Conservation (phyloP, 495 filamentous ascomycete genomes). For the Thermothielavioides terrestris region DNA sequence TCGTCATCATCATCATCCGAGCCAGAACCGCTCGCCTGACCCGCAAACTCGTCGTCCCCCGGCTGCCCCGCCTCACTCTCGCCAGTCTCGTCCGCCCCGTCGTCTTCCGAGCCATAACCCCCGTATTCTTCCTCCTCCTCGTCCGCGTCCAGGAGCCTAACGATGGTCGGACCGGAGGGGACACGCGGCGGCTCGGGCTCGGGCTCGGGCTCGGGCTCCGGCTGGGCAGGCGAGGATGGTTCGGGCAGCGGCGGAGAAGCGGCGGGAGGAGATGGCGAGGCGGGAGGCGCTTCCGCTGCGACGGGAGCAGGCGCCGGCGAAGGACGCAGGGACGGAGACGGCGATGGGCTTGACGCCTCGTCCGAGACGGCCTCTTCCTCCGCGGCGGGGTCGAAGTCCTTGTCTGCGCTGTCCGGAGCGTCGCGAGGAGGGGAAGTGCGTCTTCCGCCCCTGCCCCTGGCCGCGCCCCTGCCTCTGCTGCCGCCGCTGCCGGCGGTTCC, state of each 20-base stretch:
- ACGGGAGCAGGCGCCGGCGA: no score
- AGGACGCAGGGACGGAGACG: not conserved
- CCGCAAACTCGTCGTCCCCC: not conserved
- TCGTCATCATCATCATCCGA: constrained; percentile 22
- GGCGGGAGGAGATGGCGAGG: no score
- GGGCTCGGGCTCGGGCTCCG: not conserved
- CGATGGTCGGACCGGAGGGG: constrained; percentile 21
- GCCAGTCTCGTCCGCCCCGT: not conserved
- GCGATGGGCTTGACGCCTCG: not conserved
- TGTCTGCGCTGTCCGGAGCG: constrained; percentile 17
- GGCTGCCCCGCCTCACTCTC: constrained; percentile 1
- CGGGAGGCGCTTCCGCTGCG: no score
- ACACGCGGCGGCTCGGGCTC: not conserved
- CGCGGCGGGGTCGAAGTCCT: constrained; percentile 27
- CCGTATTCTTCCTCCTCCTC: constrained; percentile 13
- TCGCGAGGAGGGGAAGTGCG: constrained; percentile 6
- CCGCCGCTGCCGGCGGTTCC: constrained; percentile 5
- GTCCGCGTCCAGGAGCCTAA: constrained; percentile 21
- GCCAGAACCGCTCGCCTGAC: constrained; percentile 10
- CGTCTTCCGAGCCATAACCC: not conserved
- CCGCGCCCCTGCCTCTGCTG: not conserved
- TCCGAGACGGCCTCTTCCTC: constrained; percentile 17
- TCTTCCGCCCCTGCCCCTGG: not conserved
- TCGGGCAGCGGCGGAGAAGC: no score
- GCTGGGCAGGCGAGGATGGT: no score